Percentiles rank a stretch among this genome's conserved stretches.
Evolutionary conservation across 345 rosid genomes (phyloP).

Genomic region (Brassica incana): DNA sequence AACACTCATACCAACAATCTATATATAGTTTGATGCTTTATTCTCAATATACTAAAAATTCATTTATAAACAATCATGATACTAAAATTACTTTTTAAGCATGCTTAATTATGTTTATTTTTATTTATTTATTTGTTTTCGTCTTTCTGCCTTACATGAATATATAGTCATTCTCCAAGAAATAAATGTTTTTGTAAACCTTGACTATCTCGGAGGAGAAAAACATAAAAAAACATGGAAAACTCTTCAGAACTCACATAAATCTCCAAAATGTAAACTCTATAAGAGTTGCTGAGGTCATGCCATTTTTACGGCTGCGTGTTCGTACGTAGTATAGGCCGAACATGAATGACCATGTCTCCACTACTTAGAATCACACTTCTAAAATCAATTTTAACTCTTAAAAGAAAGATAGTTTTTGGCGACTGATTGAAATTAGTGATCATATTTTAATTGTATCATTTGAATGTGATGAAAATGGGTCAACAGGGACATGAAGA

Average conservation of each 20-base stretch:
- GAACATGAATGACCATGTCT: conserved; percentile 33
- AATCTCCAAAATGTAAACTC: background rate
- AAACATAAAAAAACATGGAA: background rate
- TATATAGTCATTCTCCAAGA: background rate
- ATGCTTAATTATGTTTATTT: no score
- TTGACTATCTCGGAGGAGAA: background rate
- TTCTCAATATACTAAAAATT: no score
- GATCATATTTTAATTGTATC: conserved; percentile 10
- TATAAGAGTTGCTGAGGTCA: conserved; percentile 7
- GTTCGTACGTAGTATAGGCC: conserved; percentile 3
- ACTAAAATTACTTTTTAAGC: no score
- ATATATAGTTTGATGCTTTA: no score
- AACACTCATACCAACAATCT: no score
- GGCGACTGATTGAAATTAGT: conserved; percentile 5
- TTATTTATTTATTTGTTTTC: no score
- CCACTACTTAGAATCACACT: conserved; percentile 23
- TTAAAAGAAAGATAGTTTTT: background rate
- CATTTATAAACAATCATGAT: no score
- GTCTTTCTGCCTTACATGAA: background rate
- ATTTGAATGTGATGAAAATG: conserved; percentile 16
- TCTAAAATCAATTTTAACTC: background rate
- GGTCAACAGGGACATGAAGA: conserved; percentile 30
- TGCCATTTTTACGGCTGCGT: background rate
- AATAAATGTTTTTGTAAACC: background rate
- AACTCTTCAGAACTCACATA: background rate